Conservation (phyloP, 1,284 basidiomycete species). For the Volvariella surrecta region DNA sequence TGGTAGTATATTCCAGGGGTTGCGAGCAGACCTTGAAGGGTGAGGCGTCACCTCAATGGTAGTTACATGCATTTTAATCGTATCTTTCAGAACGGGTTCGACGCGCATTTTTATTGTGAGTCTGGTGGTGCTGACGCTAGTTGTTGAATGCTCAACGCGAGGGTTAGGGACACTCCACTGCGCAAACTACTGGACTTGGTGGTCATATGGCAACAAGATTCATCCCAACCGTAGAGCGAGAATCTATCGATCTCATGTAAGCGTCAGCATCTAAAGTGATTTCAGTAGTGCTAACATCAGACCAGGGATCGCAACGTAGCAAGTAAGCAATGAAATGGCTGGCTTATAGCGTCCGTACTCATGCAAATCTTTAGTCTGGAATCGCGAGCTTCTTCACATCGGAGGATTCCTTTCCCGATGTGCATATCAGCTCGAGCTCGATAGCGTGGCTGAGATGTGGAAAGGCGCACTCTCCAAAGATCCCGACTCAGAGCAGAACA, state of each 20-base stretch:
- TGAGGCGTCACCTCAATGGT: constrained; percentile 22
- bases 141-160: background rate
- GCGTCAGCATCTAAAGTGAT: constrained; percentile 18
- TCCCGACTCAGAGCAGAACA: constrained; percentile 20
- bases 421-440: constrained; percentile 85
- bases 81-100: constrained; percentile 41
- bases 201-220: constrained; percentile 90
- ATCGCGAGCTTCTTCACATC: constrained; percentile 77
- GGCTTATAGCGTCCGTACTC: constrained; percentile 4
- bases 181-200: constrained; percentile 89
- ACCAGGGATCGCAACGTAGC: constrained; percentile 69
- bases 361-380: constrained; percentile 55
- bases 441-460: constrained; percentile 48
- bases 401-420: constrained; percentile 78
- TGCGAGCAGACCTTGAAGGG: constrained; percentile 80
- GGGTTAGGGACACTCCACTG: constrained; percentile 67
- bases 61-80: constrained; percentile 10
- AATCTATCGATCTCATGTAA: constrained; percentile 87
- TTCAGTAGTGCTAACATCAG: constrained; percentile 8
- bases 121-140: constrained; percentile 3
- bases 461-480: background rate
- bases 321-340: constrained; percentile 29
- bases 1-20: constrained; percentile 79
- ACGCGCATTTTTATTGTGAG: constrained; percentile 74
- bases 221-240: constrained; percentile 95